Conservation (phyloP, 2,329 filamentous ascomycete species). For the Neurospora sp. region DNA sequence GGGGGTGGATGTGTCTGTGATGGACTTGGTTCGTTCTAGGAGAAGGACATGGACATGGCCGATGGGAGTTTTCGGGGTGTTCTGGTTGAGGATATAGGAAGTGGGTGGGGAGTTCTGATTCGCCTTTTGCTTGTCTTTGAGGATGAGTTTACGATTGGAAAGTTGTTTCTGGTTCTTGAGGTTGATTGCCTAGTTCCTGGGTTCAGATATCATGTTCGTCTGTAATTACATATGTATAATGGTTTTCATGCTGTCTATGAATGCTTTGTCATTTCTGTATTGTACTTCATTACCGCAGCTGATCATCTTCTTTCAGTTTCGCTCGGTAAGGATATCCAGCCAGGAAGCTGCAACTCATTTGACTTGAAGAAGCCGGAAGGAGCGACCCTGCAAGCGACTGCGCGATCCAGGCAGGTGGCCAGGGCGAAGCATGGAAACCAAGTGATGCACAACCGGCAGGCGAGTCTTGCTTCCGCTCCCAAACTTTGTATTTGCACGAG, state of each 20-base stretch:
- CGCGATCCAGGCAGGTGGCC: background rate
- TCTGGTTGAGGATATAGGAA: background rate
- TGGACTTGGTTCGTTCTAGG: too few species aligned
- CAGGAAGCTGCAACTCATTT: background rate
- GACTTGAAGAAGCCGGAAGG: background rate
- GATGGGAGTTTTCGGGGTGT: background rate
- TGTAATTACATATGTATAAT: background rate
- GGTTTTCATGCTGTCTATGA: too few species aligned
- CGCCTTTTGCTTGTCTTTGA: background rate
- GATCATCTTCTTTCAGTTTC: too few species aligned
- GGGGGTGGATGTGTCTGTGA: too few species aligned
- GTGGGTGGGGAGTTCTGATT: background rate
- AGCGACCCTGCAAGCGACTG: rapidly evolving
- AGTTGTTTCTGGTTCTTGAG: background rate
- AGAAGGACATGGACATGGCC: background rate
- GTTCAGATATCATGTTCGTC: background rate
- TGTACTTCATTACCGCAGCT: too few species aligned
- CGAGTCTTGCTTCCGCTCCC: too few species aligned
- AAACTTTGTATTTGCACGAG: background rate
- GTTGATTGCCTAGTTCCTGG: background rate
- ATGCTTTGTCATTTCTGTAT: too few species aligned
- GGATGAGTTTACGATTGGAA: background rate
- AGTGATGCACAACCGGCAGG: too few species aligned
- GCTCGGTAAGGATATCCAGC: too few species aligned
- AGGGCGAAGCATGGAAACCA: too few species aligned